Conservation (phyloP, 441 rosid species). For the Aleurites moluccanus region DNA sequence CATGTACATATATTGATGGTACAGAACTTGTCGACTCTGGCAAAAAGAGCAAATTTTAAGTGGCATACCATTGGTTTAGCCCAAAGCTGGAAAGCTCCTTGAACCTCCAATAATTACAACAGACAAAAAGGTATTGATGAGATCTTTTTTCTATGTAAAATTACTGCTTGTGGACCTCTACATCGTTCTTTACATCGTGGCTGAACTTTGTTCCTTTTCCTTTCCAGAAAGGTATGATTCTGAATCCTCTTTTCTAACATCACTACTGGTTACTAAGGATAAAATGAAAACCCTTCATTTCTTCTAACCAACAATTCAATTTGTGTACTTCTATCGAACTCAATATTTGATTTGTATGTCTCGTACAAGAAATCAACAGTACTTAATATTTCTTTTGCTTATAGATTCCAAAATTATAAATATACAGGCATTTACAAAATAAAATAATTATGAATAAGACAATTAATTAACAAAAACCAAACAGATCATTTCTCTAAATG, state of each 20-base stretch:
- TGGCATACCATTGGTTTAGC: background rate
- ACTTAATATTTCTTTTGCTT: background rate
- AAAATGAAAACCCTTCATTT: too few relatives aligned
- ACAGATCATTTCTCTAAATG: conserved; percentile 17
- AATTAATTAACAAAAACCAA: conserved; percentile 22
- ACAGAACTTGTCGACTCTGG: background rate
- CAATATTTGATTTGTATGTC: background rate
- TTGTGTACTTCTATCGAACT: background rate
- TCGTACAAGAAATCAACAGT: background rate
- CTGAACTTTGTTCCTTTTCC: background rate
- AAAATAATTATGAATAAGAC: conserved; percentile 27
- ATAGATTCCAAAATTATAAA: conserved; percentile 20
- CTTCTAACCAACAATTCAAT: too few relatives aligned
- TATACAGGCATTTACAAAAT: conserved; percentile 38
- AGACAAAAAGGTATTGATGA: background rate
- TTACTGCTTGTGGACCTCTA: background rate
- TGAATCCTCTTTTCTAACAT: background rate
- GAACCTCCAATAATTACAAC: background rate
- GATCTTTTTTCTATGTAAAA: background rate
- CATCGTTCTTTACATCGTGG: background rate
- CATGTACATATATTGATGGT: background rate
- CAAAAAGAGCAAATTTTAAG: background rate
- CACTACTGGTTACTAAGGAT: background rate
- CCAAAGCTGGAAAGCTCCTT: conserved; percentile 6
- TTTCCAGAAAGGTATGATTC: conserved; percentile 3